Base-by-base conservation (phyloP, 2,329 filamentous ascomycete genomes). In the Ambrosiella beaveri region DNA sequence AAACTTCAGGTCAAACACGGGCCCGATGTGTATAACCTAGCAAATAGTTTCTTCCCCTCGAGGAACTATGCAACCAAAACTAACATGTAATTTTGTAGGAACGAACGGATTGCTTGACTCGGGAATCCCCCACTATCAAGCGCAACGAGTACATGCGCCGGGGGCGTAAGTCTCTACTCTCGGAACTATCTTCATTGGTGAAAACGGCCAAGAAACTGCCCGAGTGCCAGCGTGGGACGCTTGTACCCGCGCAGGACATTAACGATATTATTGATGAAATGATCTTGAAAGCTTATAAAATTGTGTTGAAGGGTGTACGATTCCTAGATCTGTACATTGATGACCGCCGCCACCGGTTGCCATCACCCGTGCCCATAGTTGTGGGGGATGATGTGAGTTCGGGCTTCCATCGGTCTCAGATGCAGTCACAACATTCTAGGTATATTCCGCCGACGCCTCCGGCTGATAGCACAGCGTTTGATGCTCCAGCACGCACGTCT, bases 201-300 rank as follows among this genome's bases (percentile, higher is more conserved):
- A 95, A 94, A 70, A 85, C 85, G 1, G 87, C 88, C 15, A 96
- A 95, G 70, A 79, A 80, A 54, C 73, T 98, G 62, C 88, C 91
- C 68, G 88, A 90, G 65, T 76, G 80, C 62, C 81, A 87, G 59
- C 75, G 73, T 60, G 74, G 74, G 3, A 63, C 70, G 47, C 63
- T 71, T 0, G 35, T n/a, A 2, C 55, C 57, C n/a, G 36, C 58
- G 7, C 69, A 72, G 12, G 76, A 81, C 51, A 74, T 85, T 11
- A 88, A 88, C 65, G 81, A 86, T 64, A 80, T 91, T 59, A 80
- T 96, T 59, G 91, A 97, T 66, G 87, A 95, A 68, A 88, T 97
- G 80, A 86, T 97, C 27, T 73, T 95, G 57, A 93, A 90, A 68
- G 90, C 90, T 0, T 97, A 95, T 73, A 89, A 86, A 66, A 89